phyloP scores from a whole-genome alignment of 805 yeast species.

The Komagataella kurtzmanii region DNA sequence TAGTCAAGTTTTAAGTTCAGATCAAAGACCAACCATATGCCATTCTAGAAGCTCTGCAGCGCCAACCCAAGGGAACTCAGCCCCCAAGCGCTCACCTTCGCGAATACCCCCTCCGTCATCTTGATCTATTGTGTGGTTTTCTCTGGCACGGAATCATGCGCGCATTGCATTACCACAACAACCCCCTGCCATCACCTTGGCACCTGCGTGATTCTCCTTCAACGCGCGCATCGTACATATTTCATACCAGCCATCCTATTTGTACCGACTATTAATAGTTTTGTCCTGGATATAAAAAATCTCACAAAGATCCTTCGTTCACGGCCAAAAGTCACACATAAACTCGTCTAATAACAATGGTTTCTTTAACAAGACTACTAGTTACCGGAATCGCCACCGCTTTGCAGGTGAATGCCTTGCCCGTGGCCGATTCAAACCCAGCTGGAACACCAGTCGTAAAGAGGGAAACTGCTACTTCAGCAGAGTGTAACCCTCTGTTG shows the following conservation, averaged over 20 bases:
- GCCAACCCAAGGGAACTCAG: not conserved
- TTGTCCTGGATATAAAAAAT: not conserved
- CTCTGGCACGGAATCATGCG: not conserved
- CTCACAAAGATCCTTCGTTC: not conserved
- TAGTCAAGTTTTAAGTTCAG: not conserved
- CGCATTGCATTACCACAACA: not conserved
- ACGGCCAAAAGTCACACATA: not conserved
- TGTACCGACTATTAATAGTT: not conserved
- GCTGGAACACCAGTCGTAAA: conserved; percentile 2
- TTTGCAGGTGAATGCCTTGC: not conserved
- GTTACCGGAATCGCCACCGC: not conserved
- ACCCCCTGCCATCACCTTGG: not conserved
- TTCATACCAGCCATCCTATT: not conserved
- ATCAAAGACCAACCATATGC: not conserved
- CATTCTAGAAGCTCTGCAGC: not conserved
- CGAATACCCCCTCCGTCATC: not conserved
- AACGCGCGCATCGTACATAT: not conserved
- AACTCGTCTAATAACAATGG: not conserved
- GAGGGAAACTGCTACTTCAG: conserved; percentile 4
- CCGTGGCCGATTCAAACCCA: not conserved
- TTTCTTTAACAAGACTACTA: not conserved
- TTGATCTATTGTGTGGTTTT: too few relatives aligned
- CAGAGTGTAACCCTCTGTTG: conserved; percentile 19
- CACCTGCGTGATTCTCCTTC: not conserved
- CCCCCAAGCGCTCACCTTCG: not conserved